Evolutionary conservation across 2,329 filamentous ascomycete genomes (phyloP).

Genomic region (Colletotrichum spinosum): DNA sequence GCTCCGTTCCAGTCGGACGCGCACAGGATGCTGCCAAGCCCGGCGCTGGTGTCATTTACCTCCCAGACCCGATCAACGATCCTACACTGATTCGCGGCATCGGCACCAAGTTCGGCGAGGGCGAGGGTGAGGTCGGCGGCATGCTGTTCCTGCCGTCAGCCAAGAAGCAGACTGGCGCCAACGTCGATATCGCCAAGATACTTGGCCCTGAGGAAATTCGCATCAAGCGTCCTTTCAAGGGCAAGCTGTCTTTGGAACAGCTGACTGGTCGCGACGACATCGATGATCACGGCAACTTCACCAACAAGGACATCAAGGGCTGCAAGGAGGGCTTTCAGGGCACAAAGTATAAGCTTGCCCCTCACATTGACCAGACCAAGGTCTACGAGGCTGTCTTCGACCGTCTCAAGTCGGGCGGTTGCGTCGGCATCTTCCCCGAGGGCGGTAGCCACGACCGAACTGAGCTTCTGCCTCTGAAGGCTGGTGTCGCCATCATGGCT

Average conservation of each 20-base stretch:
- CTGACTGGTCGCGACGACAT: conserved; percentile 84
- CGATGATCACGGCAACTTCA: conserved; percentile 73
- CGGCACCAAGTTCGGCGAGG: conserved; percentile 83
- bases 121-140: conserved; percentile 79
- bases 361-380: conserved; percentile 92
- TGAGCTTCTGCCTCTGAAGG: conserved; percentile 91
- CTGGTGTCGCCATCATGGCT: conserved; percentile 98
- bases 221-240: conserved; percentile 89
- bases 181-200: conserved; percentile 86
- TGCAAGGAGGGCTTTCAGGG: conserved; percentile 75
- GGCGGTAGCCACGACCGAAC: conserved; percentile 96
- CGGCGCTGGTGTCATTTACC: conserved; percentile 83
- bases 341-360: conserved; percentile 86
- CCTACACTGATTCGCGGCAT: conserved; percentile 83
- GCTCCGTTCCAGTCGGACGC: conserved; percentile 91
- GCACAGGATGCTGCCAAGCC: conserved; percentile 90
- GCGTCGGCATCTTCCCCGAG: conserved; percentile 96
- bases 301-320: conserved; percentile 65
- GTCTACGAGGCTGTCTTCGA: conserved; percentile 95
- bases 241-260: conserved; percentile 79
- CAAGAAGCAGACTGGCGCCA: conserved; percentile 81
- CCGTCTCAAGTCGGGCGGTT: conserved; percentile 83
- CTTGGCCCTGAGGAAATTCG: conserved; percentile 83
- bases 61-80: conserved; percentile 88
- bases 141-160: conserved; percentile 88